A percentile compares a stretch with the other conserved stretches of the same genome.
Evolutionary conservation across 176 grass and related monocot genomes (phyloP).

Genomic region (Pharus latifolius): DNA sequence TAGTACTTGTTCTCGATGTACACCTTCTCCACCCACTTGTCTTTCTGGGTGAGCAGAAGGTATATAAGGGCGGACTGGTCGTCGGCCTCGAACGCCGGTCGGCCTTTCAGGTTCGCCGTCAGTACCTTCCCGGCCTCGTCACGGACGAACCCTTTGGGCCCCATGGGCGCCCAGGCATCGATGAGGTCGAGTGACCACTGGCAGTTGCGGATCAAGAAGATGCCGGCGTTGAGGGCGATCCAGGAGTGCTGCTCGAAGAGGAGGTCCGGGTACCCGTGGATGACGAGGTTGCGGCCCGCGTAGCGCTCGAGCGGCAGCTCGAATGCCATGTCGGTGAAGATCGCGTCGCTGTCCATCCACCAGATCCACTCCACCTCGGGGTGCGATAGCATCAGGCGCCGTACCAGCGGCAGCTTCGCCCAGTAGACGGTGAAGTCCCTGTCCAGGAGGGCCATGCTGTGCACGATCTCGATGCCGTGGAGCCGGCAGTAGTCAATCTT

Average conservation of each 20-base stretch:
- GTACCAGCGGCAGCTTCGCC: conserved; percentile 57
- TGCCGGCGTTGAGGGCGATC: conserved; percentile 50
- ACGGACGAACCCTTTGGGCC: conserved; percentile 33
- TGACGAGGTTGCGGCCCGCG: conserved; percentile 37
- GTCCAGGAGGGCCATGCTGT: conserved; percentile 40
- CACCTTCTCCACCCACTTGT: conserved; percentile 50
- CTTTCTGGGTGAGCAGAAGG: conserved; percentile 47
- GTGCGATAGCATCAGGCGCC: conserved; percentile 65
- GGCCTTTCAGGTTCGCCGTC: conserved; percentile 32
- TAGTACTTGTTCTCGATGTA: conserved; percentile 66
- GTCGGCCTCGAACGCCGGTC: conserved; percentile 62
- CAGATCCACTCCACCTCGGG: conserved; percentile 86
- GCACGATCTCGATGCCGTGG: conserved; percentile 56
- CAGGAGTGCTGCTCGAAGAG: conserved; percentile 42
- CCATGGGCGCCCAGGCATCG: conserved; percentile 73
- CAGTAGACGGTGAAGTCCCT: conserved; percentile 44
- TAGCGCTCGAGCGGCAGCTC: conserved; percentile 48
- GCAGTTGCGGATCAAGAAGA: conserved; percentile 72
- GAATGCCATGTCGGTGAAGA: conserved; percentile 88
- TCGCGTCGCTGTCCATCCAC: conserved; percentile 70
- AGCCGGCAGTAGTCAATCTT: conserved; percentile 77
- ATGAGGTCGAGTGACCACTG: conserved; percentile 83
- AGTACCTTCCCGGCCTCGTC: conserved; percentile 40
- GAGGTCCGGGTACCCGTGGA: conserved; percentile 38
- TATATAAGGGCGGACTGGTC: conserved; percentile 79